A percentile compares a stretch with the other conserved stretches of the same genome.
phyloP scores from a whole-genome alignment of 1,284 basidiomycete species.

The Chondrostereum purpureum region DNA sequence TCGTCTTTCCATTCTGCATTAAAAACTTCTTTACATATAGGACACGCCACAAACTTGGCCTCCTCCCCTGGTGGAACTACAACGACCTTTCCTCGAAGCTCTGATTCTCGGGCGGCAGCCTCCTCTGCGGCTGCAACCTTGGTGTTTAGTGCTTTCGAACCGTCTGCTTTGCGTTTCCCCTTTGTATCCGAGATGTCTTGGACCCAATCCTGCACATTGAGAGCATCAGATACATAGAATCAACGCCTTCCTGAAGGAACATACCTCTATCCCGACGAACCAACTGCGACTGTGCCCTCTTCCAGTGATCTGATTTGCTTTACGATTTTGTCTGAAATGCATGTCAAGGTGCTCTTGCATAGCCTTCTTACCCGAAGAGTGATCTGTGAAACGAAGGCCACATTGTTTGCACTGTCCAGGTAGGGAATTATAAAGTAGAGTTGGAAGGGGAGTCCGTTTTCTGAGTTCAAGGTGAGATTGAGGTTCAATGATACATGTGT shows the following conservation, averaged over 20 bases:
- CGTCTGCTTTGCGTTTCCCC: slow-evolving; percentile 57
- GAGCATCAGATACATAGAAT: too few relatives aligned
- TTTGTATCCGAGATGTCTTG: slow-evolving; percentile 59
- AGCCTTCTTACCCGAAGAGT: slow-evolving; percentile 62
- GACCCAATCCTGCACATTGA: slow-evolving; percentile 80
- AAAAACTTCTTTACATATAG: slow-evolving; percentile 93
- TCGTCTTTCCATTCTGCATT: slow-evolving; percentile 93
- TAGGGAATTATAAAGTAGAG: slow-evolving; percentile 70
- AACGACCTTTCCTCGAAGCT: slow-evolving; percentile 75
- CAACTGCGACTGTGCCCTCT: slow-evolving; percentile 89
- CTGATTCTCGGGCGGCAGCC: slow-evolving; percentile 63
- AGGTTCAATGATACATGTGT: slow-evolving; percentile 10
- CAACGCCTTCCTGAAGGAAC: slow-evolving; percentile 11
- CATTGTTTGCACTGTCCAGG: slow-evolving; percentile 91
- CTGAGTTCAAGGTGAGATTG: slow-evolving; percentile 29
- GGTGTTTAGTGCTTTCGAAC: slow-evolving; percentile 39
- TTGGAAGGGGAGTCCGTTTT: slow-evolving; percentile 52
- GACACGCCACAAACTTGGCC: slow-evolving; percentile 76
- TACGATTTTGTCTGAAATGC: slow-evolving; percentile 94
- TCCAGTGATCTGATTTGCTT: slow-evolving; percentile 77
- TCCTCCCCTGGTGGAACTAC: slow-evolving; percentile 85
- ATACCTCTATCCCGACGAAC: slow-evolving; percentile 81
- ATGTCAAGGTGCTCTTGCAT: slow-evolving; percentile 92
- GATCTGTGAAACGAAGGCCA: slow-evolving; percentile 80
- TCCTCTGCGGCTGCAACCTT: slow-evolving; percentile 63